Base-by-base conservation (phyloP, 2,329 filamentous ascomycete species). In the Alternaria ethzedia region DNA sequence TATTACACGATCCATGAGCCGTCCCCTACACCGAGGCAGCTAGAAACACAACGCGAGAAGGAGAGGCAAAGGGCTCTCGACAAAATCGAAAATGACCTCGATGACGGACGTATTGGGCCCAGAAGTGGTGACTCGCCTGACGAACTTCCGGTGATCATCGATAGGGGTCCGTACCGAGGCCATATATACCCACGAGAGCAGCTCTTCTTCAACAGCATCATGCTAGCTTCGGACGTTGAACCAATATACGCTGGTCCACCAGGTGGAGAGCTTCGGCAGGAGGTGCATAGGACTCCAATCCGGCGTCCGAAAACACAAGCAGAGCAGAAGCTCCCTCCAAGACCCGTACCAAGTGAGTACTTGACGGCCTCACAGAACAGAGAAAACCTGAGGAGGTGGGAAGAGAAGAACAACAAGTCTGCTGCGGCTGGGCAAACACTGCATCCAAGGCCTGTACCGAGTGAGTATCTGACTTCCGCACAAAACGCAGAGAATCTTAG, bases 171-270 rank as follows among this genome's bases (percentile, higher is more conserved):
- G 17, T 66, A 65, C 21, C 65, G 30, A 20, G 32, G 61, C 4
- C 49, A 55, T 30, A 52, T 66, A 17, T 71, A 72, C 45, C 57
- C 50, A 9, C 56, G 66, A 21, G 49, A 64, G 7, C 45, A 71
- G 17, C n/a, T 67, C 7, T 73, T 62, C 25, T 70, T 68, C 59
- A 73, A 72, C 49, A 70, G 67, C 41, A 59, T 59, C 2, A 72
- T 72, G 68, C 23, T 66, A 2, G 71, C 66, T 46, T 56, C 68
- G 7, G 61, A 60, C 21, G 28, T 45, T 15, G 56, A 65, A 17
- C 60, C 67, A 5, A 28, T 45, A n/a, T 49, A 49, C 25, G 26
- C 28, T 21, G 54, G 45, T 13, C 59, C 45, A 6, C 54, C 26
- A 2, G 54, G 43, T 15, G 21, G 28, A 17, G 43, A 51, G 32